phyloP scores from a whole-genome alignment of 306 rosid genomes.

The Cucurbita argyrosperma region DNA sequence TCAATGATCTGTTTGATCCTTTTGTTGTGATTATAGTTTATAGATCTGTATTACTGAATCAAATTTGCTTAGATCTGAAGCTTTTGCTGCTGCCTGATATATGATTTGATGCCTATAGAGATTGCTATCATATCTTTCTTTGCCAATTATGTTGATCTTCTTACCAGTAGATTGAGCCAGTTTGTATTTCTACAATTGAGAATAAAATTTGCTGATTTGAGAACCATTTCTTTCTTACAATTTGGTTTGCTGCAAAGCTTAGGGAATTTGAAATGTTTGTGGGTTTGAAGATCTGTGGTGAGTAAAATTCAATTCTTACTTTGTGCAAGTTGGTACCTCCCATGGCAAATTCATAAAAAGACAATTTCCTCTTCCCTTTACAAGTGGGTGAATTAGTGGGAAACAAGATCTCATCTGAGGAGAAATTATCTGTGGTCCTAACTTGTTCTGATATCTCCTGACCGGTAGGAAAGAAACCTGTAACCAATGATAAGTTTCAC shows the following conservation, averaged over 20 bases:
- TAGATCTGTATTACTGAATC: not conserved
- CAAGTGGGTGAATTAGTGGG: too few relatives aligned
- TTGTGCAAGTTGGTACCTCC: not conserved
- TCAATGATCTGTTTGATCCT: not conserved
- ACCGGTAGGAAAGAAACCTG: too few relatives aligned
- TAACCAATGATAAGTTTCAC: too few relatives aligned
- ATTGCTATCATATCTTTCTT: not conserved
- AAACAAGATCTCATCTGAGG: too few relatives aligned
- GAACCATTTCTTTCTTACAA: not conserved
- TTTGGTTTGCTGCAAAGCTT: not conserved
- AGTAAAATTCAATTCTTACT: not conserved
- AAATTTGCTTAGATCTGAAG: not conserved
- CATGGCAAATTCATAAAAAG: not conserved
- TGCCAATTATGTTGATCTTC: not conserved
- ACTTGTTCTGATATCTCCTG: too few relatives aligned
- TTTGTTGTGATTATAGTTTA: conserved; percentile 4
- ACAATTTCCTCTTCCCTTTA: not conserved
- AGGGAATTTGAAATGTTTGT: not conserved
- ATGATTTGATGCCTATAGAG: not conserved
- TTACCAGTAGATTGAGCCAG: not conserved
- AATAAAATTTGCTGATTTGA: not conserved
- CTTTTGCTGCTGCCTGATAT: not conserved
- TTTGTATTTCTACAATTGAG: not conserved
- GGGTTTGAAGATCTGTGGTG: not conserved
- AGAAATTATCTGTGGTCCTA: too few relatives aligned